Percentiles rank a stretch among this genome's conserved stretches.
Evolutionary conservation across 441 rosid genomes (phyloP).

Genomic region (Gossypium aridum): DNA sequence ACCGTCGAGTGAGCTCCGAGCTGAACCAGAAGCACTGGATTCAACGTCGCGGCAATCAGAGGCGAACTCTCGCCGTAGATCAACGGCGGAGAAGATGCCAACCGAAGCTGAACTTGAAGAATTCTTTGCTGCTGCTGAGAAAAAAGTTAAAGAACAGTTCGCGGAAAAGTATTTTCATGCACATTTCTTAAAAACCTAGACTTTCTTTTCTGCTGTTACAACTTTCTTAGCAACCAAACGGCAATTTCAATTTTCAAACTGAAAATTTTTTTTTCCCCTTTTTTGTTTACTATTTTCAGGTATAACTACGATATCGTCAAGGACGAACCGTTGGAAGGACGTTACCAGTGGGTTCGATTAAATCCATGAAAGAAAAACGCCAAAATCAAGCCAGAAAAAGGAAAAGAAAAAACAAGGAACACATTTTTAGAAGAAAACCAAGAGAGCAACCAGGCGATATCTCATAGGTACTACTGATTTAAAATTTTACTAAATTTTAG

Average conservation of each 20-base stretch:
- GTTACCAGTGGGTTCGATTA: constrained; percentile 64
- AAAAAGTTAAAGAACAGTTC: constrained; percentile 33
- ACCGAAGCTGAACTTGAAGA: constrained; percentile 54
- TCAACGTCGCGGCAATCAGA: constrained; percentile 25
- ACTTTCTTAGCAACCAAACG: background rate
- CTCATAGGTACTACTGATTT: constrained; percentile 17
- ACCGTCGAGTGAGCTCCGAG: constrained; percentile 33
- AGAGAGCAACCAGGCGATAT: background rate
- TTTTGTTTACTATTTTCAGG: constrained; percentile 29
- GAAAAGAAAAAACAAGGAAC: background rate
- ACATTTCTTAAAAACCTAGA: background rate
- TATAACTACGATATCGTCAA: constrained; percentile 67
- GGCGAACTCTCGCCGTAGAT: constrained; percentile 32
- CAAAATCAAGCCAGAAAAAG: background rate
- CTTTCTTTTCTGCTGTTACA: background rate
- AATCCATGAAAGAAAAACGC: constrained; percentile 18
- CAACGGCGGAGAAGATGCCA: constrained; percentile 38
- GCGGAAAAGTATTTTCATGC: constrained; percentile 42
- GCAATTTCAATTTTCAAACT: background rate
- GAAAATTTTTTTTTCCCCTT: background rate
- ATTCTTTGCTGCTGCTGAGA: constrained; percentile 61
- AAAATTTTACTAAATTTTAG: background rate
- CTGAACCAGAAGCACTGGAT: constrained; percentile 25
- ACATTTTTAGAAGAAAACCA: background rate
- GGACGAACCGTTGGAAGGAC: constrained; percentile 79